Base-by-base conservation (phyloP, 331 rosid species). In the Malus hybrid region DNA sequence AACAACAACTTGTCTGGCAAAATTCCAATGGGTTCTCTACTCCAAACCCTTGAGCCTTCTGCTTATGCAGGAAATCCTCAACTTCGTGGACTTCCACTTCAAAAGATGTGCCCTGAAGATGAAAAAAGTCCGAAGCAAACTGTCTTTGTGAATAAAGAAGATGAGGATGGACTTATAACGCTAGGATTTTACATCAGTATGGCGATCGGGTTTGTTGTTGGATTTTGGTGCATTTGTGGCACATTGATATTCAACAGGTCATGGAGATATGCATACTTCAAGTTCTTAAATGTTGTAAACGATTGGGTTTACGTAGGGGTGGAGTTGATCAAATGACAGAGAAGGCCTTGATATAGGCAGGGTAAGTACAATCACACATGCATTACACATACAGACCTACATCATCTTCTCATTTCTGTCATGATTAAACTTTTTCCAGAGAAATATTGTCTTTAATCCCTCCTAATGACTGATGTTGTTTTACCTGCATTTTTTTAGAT, bases 61-160 rank as follows among this genome's bases (percentile, higher is more conserved):
- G 44, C 62, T 4, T 73, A 57, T n/a, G 20, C 7, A 2, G 82
- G 75, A 19, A 79, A 79, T 59, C 55, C 69, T 28, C 24, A 59
- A 19, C 74, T 79, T 3, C 67, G 74, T 59, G 82, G 82, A 28
- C 16, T 3, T 6, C 82, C 75, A 57, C 74, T 73, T 8, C 28
- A 46, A 13, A 67, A 9, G 19, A 55, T 39, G 2, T 77, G 76
- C 28, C 67, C 19, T 4, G 28, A 5, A 14, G 36, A 39, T 2
- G 70, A 60, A 27, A 14, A 28, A 69, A 8, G 24, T 10, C 14
- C 16, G 7, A 20, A 31, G 2, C 16, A 8, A 10, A 11, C 2
- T 1, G 7, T 60, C 31, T 0, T 8, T n/a, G 24, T 27, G 10
- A 12, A 1, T 11, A 16, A 24, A 14, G 33, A 6, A 0, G 15